Percentiles rank a stretch among this genome's conserved stretches.
Conservation (phyloP, 108 stramenopile genomes). For the Schizochytrium sp. region DNA sequence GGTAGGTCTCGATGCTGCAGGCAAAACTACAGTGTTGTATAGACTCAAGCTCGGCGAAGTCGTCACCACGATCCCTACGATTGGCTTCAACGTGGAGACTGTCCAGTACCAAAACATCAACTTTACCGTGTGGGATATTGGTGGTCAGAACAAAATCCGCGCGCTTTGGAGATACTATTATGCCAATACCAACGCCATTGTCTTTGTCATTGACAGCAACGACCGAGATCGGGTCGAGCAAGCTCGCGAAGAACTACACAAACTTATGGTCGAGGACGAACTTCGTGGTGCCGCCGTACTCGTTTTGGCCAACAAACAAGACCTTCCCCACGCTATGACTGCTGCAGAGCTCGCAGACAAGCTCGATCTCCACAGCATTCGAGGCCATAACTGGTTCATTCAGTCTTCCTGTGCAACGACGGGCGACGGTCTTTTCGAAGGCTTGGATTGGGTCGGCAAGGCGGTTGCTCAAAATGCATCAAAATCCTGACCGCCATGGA, state of each 20-base stretch:
- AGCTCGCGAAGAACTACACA: constrained; percentile 35
- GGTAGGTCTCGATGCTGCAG: constrained; percentile 99
- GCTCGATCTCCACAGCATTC: background rate
- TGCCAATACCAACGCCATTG: constrained; percentile 23
- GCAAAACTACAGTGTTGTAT: constrained; percentile 88
- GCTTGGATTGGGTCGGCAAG: constrained; percentile 26
- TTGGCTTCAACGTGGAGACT: constrained; percentile 85
- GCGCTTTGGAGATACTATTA: constrained; percentile 52
- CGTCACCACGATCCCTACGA: constrained; percentile 50
- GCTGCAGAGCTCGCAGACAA: background rate
- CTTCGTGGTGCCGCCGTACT: constrained; percentile 30
- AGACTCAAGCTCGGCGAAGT: constrained; percentile 30
- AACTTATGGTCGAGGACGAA: constrained; percentile 22
- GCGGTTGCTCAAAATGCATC: background rate
- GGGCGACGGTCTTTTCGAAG: constrained; percentile 37
- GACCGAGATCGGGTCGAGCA: constrained; percentile 37
- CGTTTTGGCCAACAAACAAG: constrained; percentile 50
- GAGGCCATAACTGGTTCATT: constrained; percentile 14
- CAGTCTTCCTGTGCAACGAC: constrained; percentile 26
- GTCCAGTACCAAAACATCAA: constrained; percentile 35
- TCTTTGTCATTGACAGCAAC: constrained; percentile 48
- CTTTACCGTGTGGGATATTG: constrained; percentile 49
- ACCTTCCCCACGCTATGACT: constrained; percentile 34
- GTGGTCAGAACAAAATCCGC: constrained; percentile 47
- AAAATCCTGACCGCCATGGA: no score